Evolutionary conservation across 2,329 filamentous ascomycete species (phyloP), one percentile per base, ranked within the genome.

Genomic region (Aureobasidium sp.): DNA sequence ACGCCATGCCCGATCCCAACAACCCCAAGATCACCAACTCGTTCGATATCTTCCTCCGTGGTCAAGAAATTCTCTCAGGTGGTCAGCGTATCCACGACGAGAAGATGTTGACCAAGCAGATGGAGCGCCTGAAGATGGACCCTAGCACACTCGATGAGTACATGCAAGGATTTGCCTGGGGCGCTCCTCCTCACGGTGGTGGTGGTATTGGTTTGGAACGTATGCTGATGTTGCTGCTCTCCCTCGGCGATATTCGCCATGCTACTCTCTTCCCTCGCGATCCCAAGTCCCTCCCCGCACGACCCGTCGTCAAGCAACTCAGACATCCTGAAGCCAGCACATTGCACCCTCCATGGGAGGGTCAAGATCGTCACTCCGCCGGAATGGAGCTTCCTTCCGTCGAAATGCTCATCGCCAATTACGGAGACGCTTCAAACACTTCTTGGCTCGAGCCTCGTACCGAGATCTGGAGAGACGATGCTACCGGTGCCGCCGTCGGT

Each of bases 31-130:
- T 86, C 72, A 97, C 92, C 54, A 96, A 96, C 72, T 96, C 92
- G 0, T 97, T 96, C 68, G 92, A 97, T 72, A 95, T 97, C 62
- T 97, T 97, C 76, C 82, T 96, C 45, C 88, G 92, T 34, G 92
- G 92, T 0, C 92, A 97, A 70, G 92, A 97, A 73, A 94, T 97
- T 62, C 86, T 93, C 49, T 93, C 90, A 0, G 92, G 92, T 67
- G 92, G 92, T 8, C 92, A 97, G 74, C 91, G 92, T 83, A 95
- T 97, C 65, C 89, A 97, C 72, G 86, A 94, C 64, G 82, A 89
- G 0, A 76, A 81, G 5, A 82, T 89, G 70, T 79, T 97, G n/a
- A 82, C 87, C 48, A 82, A 87, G 68, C 89, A 88, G 70, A 91
- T 97, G 88, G 81, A 82, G 63, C 82, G 83, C 51, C 81, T 84